Evolutionary conservation across 306 rosid genomes (phyloP).

Genomic region (Cyclanthera cordifolia): DNA sequence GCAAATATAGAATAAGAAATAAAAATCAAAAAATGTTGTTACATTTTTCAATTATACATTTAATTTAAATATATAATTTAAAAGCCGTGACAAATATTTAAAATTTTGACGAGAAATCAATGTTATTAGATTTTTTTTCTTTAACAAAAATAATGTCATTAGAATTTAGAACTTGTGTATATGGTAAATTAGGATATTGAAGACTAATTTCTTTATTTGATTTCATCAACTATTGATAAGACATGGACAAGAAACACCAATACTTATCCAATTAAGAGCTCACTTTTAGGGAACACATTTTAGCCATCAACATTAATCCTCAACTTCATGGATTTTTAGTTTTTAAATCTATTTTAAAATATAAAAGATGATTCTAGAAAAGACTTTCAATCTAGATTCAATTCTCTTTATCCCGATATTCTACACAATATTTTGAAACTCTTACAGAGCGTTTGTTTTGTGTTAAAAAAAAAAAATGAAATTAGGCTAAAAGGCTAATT

Average conservation of each 20-base stretch:
- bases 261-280: neutral
- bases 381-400: too few relatives aligned
- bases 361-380: too few relatives aligned
- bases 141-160: neutral
- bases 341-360: too few relatives aligned
- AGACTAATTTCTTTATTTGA: neutral
- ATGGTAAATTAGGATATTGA: neutral
- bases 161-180: neutral
- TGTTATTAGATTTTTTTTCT: too few relatives aligned
- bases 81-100: neutral
- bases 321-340: too few relatives aligned
- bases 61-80: neutral
- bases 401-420: too few relatives aligned
- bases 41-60: neutral
- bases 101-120: neutral
- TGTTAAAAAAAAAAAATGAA: too few relatives aligned
- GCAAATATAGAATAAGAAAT: neutral
- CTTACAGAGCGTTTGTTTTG: too few relatives aligned
- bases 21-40: too few relatives aligned
- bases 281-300: neutral
- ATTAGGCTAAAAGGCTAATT: too few relatives aligned
- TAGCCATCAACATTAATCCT: neutral
- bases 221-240: neutral
- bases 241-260: neutral
- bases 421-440: too few relatives aligned